Evolutionary conservation across 495 filamentous ascomycete species (phyloP).

Genomic region (Daldinia decipiens): DNA sequence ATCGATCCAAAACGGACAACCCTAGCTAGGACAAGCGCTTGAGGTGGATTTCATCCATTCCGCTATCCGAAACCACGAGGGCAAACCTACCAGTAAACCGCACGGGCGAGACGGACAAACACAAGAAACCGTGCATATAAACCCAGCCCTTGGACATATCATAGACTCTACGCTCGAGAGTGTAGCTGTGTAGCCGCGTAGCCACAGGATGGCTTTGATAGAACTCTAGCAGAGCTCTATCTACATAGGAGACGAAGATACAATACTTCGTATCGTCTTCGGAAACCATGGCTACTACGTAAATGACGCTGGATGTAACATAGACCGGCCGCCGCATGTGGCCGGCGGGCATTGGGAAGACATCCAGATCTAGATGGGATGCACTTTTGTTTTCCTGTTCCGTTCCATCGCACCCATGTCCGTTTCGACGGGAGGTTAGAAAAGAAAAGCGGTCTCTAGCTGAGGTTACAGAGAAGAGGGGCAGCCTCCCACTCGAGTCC

Average conservation of each 20-base stretch:
- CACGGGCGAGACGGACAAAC: conserved; percentile 20
- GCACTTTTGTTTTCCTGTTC: conserved; percentile 43
- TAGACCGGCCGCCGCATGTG: conserved; percentile 17
- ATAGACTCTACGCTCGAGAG: not conserved
- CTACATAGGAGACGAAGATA: not conserved
- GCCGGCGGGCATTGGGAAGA: conserved; percentile 26
- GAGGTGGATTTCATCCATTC: conserved; percentile 14
- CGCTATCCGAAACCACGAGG: conserved; percentile 11
- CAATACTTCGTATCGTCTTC: not conserved
- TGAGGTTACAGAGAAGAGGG: conserved; percentile 38
- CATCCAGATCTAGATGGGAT: conserved; percentile 36
- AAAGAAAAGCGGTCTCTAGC: conserved; percentile 33
- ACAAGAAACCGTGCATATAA: conserved; percentile 1
- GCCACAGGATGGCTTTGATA: conserved; percentile 1
- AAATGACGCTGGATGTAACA: conserved; percentile 20
- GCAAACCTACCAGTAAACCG: not conserved
- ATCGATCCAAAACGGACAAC: conserved; percentile 44
- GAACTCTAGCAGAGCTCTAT: conserved; percentile 1
- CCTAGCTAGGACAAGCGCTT: conserved; percentile 28
- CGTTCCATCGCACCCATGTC: conserved; percentile 41
- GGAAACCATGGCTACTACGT: not conserved
- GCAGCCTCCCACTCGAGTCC: conserved; percentile 15
- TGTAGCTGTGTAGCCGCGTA: no score
- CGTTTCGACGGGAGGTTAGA: conserved; percentile 42
- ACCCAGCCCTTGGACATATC: not conserved